Base-by-base conservation (phyloP, 1,284 basidiomycete genomes). In the Marasmius tenuissimus region DNA sequence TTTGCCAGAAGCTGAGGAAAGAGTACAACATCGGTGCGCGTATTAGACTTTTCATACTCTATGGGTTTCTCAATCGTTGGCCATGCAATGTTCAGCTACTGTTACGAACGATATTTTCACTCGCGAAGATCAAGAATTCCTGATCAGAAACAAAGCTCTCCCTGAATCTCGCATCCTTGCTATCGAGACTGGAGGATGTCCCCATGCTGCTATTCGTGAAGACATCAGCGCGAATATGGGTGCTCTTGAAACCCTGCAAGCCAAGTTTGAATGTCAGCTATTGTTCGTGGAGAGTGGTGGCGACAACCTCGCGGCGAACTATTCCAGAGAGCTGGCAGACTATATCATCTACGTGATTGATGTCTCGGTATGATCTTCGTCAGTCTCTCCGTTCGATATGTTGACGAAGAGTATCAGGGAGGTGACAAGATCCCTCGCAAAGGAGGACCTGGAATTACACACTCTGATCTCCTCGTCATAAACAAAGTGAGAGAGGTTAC, bases 21-120 rank as follows among this genome's bases (percentile, higher is more conserved):
- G 82, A 89, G 65, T 93, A 92, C 76, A 98, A 99, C 75, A 92
- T 99, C 56, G 96, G 95, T 91, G 69, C 61, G 69, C 63, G 22
- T 20, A 51, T 60, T 68, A 81, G 57, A 61, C 58, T 69, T 14
- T 63, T 59, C 34, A 62, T 50, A 53, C 34, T 45, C 48, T 33
- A 63, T 54, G 48, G 42, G 18, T 20, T 63, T 47, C 9, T 57
- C 38, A n/a, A n/a, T 37, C 45, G 14, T 51, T 12, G 61, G 60
- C 38, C 57, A 52, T 58, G 58, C n/a, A 47, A 14, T 55, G 11
- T 3, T 8, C 64, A 97, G 94, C 92, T 37, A 94, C 94, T 2
- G 93, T 96, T 16, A 97, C 96, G 9, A 98, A 98, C 76, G 96
- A 98, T 76, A 98, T 98, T 71, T 97, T 98, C 77, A 99, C 97